Conservation (phyloP, 805 yeast species). For the Wickerhamomyces sydowiorum region DNA sequence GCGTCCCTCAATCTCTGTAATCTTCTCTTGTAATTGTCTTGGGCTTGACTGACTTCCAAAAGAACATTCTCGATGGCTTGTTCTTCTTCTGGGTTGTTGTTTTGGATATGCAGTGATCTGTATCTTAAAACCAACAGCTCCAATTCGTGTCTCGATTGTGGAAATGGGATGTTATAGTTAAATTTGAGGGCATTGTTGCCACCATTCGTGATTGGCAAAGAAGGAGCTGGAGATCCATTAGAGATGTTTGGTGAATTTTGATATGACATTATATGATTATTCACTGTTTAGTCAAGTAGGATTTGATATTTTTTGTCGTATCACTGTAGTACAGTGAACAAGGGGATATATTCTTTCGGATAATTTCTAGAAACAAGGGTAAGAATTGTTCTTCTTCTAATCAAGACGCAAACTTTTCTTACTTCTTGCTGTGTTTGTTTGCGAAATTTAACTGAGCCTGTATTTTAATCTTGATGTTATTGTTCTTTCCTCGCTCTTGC, state of each 20-base stretch:
- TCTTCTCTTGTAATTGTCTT: slow-evolving; percentile 28
- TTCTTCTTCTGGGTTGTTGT: slow-evolving; percentile 27
- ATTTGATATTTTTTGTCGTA: background rate
- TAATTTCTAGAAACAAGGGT: too few relatives aligned
- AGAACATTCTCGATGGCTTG: slow-evolving; percentile 38
- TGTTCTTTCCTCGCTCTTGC: too few relatives aligned
- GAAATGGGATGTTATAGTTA: slow-evolving; percentile 1
- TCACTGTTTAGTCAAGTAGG: background rate
- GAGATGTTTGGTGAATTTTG: background rate
- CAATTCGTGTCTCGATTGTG: slow-evolving; percentile 9
- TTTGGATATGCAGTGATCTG: slow-evolving; percentile 9
- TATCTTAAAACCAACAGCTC: slow-evolving; percentile 15
- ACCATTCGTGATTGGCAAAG: background rate
- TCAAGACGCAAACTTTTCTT: too few relatives aligned
- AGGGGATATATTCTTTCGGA: too few relatives aligned
- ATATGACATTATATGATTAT: background rate
- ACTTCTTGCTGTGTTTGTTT: too few relatives aligned
- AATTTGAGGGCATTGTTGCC: background rate
- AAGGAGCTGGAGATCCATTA: background rate
- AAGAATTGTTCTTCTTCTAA: too few relatives aligned
- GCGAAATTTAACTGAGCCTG: too few relatives aligned
- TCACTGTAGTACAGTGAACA: too few relatives aligned
- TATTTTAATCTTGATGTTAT: too few relatives aligned
- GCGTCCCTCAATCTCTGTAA: slow-evolving; percentile 23
- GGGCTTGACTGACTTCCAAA: slow-evolving; percentile 34